Conservation (phyloP, 2,329 filamentous ascomycete species). For the Fusarium devonianum region DNA sequence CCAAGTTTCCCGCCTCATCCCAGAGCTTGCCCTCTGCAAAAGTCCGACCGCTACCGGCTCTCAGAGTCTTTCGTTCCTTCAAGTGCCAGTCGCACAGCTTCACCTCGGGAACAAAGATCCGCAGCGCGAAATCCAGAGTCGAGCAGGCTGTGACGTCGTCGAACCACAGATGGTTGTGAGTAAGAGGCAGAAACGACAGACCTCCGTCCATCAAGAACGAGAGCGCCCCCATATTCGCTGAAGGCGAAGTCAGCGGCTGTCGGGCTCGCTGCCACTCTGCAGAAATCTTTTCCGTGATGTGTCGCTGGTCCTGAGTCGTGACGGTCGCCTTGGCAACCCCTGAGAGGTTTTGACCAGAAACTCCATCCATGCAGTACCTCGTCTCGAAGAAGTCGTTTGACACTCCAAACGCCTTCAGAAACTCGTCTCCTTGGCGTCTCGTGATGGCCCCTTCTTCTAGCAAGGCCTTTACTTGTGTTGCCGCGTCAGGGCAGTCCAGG, state of each 20-base stretch:
- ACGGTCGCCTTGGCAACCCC: slow-evolving; percentile 51
- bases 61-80: slow-evolving; percentile 49
- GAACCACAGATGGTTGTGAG: slow-evolving; percentile 52
- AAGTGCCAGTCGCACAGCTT: slow-evolving; percentile 54
- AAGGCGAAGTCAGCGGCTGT: slow-evolving; percentile 26
- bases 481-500: slow-evolving; percentile 34
- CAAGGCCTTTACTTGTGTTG: slow-evolving; percentile 18
- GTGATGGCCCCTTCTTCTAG: slow-evolving; percentile 38
- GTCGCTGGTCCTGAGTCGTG: slow-evolving; percentile 45
- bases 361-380: slow-evolving; percentile 48
- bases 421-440: slow-evolving; percentile 31
- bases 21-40: slow-evolving; percentile 55
- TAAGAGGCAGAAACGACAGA: slow-evolving; percentile 53
- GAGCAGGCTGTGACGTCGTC: slow-evolving; percentile 54
- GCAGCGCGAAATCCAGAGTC: slow-evolving; percentile 59
- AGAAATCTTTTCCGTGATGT: slow-evolving; percentile 47
- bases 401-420: slow-evolving; percentile 42
- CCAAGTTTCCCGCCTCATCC: slow-evolving; percentile 52
- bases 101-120: slow-evolving; percentile 50
- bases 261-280: slow-evolving; percentile 52
- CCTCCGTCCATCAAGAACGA: slow-evolving; percentile 55
- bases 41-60: slow-evolving; percentile 51
- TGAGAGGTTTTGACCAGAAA: slow-evolving; percentile 53
- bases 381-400: slow-evolving; percentile 46
- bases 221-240: slow-evolving; percentile 49